phyloP scores from a whole-genome alignment of 345 rosid species.

The Trapa bicornis region DNA sequence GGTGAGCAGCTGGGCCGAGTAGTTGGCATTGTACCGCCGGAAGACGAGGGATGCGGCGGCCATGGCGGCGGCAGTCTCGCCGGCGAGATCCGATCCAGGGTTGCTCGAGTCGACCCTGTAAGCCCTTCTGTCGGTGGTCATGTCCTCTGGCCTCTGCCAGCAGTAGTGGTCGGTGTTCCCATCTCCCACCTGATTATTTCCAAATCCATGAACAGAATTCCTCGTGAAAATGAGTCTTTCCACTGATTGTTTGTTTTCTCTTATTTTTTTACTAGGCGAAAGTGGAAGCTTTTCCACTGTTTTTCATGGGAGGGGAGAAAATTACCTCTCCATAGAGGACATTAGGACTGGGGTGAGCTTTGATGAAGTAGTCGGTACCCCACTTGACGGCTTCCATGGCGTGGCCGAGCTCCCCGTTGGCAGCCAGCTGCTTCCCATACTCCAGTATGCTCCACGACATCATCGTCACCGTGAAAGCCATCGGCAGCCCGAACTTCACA shows the following conservation, averaged over 20 bases:
- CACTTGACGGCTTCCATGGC: slow-evolving; percentile 37
- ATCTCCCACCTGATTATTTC: slow-evolving; percentile 29
- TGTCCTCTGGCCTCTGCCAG: slow-evolving; percentile 53
- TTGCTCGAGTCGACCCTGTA: slow-evolving; percentile 17
- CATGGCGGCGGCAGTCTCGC: slow-evolving; percentile 44
- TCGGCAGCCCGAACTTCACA: slow-evolving; percentile 41
- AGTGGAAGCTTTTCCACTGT: too few relatives aligned
- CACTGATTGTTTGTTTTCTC: too few relatives aligned
- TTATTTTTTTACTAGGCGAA: too few relatives aligned
- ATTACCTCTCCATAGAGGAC: slow-evolving; percentile 29
- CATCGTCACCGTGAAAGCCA: slow-evolving; percentile 45
- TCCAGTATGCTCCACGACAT: slow-evolving; percentile 40
- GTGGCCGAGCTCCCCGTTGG: slow-evolving; percentile 24
- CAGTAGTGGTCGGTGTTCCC: slow-evolving; percentile 39
- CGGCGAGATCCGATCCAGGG: slow-evolving; percentile 48
- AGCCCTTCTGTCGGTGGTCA: slow-evolving; percentile 38
- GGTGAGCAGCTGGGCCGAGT: slow-evolving; percentile 25
- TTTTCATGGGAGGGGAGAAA: neutral
- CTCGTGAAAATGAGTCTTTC: neutral
- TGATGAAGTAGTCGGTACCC: slow-evolving; percentile 46
- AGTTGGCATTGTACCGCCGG: slow-evolving; percentile 19
- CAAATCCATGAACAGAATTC: slow-evolving; percentile 1
- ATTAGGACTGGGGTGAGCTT: slow-evolving; percentile 30
- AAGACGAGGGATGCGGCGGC: slow-evolving; percentile 39
- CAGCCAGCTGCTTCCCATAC: slow-evolving; percentile 28